Evolutionary conservation across 768 basidiomycete species (phyloP).

Genomic region (Terana coerulea): DNA sequence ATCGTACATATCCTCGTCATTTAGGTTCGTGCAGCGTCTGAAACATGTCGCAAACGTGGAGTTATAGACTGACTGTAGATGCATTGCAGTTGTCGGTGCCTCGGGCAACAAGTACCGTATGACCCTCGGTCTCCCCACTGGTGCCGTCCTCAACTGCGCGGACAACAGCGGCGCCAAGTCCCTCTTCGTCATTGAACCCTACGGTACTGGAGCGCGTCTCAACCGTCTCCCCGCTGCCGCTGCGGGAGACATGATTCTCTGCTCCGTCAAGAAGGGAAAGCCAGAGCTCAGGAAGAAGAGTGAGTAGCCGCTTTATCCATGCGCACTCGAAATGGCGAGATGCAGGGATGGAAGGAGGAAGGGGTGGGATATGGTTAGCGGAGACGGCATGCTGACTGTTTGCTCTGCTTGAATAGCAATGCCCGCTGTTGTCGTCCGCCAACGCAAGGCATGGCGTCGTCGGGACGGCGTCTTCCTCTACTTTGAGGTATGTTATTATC

Average conservation of each 20-base stretch:
- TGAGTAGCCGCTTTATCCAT: slow-evolving; percentile 39
- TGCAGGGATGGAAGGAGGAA: neutral
- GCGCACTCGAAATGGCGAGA: neutral
- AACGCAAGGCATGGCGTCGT: slow-evolving; percentile 98
- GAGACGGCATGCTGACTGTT: slow-evolving; percentile 4
- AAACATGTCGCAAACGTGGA: neutral
- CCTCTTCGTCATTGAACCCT: slow-evolving; percentile 92
- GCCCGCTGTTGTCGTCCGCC: slow-evolving; percentile 95
- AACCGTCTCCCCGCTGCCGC: slow-evolving; percentile 97
- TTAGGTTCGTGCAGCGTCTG: slow-evolving; percentile 17
- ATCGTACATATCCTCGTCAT: neutral
- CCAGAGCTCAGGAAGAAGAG: slow-evolving; percentile 99
- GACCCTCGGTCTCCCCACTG: slow-evolving; percentile 90
- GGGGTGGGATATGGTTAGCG: neutral
- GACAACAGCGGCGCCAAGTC: slow-evolving; percentile 99
- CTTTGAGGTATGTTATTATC: slow-evolving; percentile 65
- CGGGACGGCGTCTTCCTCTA: slow-evolving; percentile 98
- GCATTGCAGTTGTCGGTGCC: slow-evolving; percentile 47
- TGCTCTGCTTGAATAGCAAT: slow-evolving; percentile 65
- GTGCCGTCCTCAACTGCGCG: slow-evolving; percentile 94
- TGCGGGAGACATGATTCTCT: slow-evolving; percentile 94
- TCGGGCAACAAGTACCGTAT: slow-evolving; percentile 96
- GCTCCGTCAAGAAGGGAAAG: slow-evolving; percentile 99
- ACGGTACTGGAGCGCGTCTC: slow-evolving; percentile 91
- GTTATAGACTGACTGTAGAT: slow-evolving; percentile 9